Percentiles rank a stretch among this genome's conserved stretches.
Evolutionary conservation across 208 protist species (phyloP).

Genomic region (Leishmania tarentolae): DNA sequence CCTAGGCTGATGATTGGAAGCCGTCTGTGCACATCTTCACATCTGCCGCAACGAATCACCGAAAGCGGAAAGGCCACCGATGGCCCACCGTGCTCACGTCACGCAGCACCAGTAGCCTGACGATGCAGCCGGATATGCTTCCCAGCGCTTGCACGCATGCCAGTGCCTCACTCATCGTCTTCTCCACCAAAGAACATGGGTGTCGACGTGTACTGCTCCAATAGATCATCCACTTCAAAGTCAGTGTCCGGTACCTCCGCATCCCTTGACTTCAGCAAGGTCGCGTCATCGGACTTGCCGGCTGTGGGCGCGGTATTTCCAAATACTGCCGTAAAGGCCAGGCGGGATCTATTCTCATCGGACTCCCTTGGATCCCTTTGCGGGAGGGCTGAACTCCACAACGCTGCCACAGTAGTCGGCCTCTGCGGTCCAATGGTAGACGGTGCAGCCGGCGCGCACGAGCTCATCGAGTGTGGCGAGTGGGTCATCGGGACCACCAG

Average conservation of each 20-base stretch:
- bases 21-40: background rate
- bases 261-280: background rate
- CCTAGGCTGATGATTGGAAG: background rate
- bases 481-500: slow-evolving; percentile 9
- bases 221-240: slow-evolving; percentile 24
- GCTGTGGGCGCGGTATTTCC: background rate
- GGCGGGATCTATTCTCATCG: slow-evolving; percentile 3
- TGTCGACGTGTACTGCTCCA: slow-evolving; percentile 13
- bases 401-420: background rate
- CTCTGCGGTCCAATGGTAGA: background rate
- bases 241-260: background rate
- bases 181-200: slow-evolving; percentile 17
- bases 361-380: background rate
- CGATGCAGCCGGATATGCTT: background rate
- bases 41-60: background rate
- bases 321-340: slow-evolving; percentile 25
- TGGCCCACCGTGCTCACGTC: background rate
- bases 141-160: background rate
- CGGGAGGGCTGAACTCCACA: background rate
- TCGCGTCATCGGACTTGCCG: background rate
- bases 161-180: slow-evolving; percentile 13
- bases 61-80: too few relatives aligned
- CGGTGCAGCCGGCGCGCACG: background rate
- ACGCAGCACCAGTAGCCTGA: background rate
- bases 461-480: background rate